Conservation (phyloP, 2,329 filamentous ascomycete species). For the Cercospora sesami region DNA sequence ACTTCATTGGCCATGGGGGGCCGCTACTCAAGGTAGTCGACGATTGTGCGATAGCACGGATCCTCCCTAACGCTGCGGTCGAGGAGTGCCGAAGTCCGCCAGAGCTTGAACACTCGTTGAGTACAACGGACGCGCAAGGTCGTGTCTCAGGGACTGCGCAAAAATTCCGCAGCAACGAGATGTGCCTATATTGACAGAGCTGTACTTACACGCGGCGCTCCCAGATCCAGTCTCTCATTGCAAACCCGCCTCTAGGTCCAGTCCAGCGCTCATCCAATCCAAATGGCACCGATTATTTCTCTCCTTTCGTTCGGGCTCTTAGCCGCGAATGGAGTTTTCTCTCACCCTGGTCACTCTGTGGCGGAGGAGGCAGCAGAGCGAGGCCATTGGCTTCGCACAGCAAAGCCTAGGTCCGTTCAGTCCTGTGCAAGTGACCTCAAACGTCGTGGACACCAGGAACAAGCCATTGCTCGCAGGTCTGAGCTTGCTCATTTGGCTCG, state of each 20-base stretch:
- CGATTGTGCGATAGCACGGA: neutral
- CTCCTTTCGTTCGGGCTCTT: slow-evolving; percentile 20
- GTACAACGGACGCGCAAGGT: neutral
- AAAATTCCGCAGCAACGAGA: neutral
- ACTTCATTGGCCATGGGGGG: neutral
- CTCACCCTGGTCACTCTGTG: slow-evolving; percentile 31
- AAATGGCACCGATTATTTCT: slow-evolving; percentile 24
- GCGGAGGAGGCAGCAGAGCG: slow-evolving; percentile 29
- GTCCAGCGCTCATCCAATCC: neutral
- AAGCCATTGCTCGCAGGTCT: slow-evolving; percentile 27
- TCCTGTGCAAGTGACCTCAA: slow-evolving; percentile 26
- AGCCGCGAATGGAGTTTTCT: slow-evolving; percentile 20
- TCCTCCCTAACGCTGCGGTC: neutral
- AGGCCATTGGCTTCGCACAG: slow-evolving; percentile 24
- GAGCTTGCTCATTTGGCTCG: slow-evolving; percentile 25
- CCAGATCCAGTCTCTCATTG: neutral
- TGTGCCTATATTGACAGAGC: neutral
- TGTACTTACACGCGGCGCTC: neutral
- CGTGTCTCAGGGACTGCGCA: neutral
- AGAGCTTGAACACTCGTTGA: neutral
- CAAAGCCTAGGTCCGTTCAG: slow-evolving; percentile 27
- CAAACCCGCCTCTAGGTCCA: neutral
- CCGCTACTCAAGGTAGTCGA: neutral
- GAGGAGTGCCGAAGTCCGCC: neutral
- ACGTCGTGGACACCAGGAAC: slow-evolving; percentile 25